A percentile compares a stretch with the other conserved stretches of the same genome.
These are phyloP conservation scores for Furcasterigmium furcatum DNA, from an alignment of 2,329 filamentous ascomycete species.

Conservation along the genomic window DNA sequence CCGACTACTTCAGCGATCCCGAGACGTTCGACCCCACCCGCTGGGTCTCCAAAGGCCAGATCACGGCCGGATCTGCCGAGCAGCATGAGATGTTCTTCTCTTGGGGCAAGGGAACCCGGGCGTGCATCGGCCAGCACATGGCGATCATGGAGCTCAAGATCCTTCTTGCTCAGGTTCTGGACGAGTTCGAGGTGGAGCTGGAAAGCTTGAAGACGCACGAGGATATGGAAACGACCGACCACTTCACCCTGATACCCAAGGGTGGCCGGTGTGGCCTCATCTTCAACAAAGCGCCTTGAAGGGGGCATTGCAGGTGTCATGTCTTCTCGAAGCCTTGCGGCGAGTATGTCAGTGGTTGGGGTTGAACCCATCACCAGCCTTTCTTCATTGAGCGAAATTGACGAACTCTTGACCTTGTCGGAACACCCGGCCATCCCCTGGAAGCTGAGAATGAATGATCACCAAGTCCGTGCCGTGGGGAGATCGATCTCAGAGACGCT, in stretches of 20 bases:
- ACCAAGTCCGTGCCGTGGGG: too few relatives aligned
- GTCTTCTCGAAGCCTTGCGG: too few relatives aligned
- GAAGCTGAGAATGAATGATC: too few relatives aligned
- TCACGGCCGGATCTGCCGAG: conserved; percentile 5
- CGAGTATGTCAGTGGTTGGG: too few relatives aligned
- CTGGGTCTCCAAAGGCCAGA: conserved; percentile 6
- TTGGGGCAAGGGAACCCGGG: conserved; percentile 8
- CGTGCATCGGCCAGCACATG: conserved; percentile 10
- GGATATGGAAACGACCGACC: conserved; percentile 12
- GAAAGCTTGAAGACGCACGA: conserved; percentile 6
- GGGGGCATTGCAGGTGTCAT: too few relatives aligned
- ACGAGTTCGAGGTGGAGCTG: conserved; percentile 6
- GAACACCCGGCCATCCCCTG: too few relatives aligned
- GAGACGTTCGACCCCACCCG: conserved; percentile 10
- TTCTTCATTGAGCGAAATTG: too few relatives aligned
- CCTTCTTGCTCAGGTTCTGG: conserved; percentile 6
- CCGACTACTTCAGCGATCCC: conserved; percentile 12
- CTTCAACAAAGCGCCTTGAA: neutral
- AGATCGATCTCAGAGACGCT: too few relatives aligned
- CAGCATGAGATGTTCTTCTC: conserved; percentile 10
- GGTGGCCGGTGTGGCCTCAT: conserved; percentile 8
- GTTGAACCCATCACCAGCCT: too few relatives aligned
- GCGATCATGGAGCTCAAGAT: conserved; percentile 13
- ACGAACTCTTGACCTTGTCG: too few relatives aligned
- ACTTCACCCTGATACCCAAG: conserved; percentile 9